A percentile compares a stretch with the other conserved stretches of the same genome.
These are phyloP conservation scores for Helichrysum umbraculigerum DNA, from an alignment of 129 eudicot genomes.

Conservation along the genomic window DNA sequence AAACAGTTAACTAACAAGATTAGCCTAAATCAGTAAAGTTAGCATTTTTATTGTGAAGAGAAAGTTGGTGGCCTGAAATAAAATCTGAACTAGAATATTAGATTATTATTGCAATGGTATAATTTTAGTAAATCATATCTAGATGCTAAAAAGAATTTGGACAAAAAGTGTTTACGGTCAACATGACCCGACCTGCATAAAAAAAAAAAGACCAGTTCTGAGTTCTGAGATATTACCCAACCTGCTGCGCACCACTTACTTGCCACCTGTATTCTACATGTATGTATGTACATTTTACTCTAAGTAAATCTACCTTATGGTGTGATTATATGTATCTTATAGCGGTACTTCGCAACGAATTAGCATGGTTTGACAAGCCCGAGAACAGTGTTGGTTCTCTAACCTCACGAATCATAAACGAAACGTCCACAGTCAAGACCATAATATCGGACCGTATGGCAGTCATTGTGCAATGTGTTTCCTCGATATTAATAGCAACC, in stretches of 20 bases:
- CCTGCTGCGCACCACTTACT: neutral
- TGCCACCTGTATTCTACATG: neutral
- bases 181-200: neutral
- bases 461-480: constrained; percentile 81
- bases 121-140: no score
- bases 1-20: no score
- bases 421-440: constrained; percentile 79
- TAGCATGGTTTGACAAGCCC: constrained; percentile 75
- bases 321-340: constrained; percentile 13
- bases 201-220: neutral
- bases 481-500: constrained; percentile 80
- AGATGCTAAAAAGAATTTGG: no score
- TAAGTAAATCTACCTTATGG: neutral
- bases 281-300: neutral
- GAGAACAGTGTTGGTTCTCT: constrained; percentile 69
- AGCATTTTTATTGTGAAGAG: no score
- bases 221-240: neutral
- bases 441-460: constrained; percentile 83
- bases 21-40: neutral
- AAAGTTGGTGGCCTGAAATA: no score
- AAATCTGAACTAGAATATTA: no score
- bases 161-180: neutral
- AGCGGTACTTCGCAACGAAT: constrained; percentile 68
- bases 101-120: no score
- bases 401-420: constrained; percentile 60